Evolutionary conservation across 495 filamentous ascomycete genomes (phyloP).

Genomic region (Lineolata rhizophorae): DNA sequence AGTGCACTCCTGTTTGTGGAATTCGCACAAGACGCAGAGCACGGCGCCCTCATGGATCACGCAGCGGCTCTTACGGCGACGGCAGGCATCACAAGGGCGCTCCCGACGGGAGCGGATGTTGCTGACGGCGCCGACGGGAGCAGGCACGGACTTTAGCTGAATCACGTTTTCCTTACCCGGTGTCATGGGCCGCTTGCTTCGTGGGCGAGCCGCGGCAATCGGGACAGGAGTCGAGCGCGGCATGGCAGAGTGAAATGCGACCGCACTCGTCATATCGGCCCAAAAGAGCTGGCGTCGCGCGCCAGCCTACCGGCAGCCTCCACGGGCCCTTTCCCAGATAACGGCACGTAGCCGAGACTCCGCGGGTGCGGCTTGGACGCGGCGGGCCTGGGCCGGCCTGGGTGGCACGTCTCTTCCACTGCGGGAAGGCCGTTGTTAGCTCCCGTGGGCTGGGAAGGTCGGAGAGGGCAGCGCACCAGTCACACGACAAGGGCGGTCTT

Average conservation of each 20-base stretch:
- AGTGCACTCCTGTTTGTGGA: constrained; percentile 26
- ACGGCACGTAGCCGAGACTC: too few relatives aligned
- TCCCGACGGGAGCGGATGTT: constrained; percentile 16
- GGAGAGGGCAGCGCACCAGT: constrained; percentile 7
- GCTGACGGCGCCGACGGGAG: constrained; percentile 5
- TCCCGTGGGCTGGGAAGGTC: constrained; percentile 1
- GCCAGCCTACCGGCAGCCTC: too few relatives aligned
- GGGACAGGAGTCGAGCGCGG: constrained; percentile 15
- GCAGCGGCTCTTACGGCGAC: constrained; percentile 69
- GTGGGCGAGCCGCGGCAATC: constrained; percentile 12
- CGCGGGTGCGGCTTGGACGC: too few relatives aligned
- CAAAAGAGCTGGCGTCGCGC: too few relatives aligned
- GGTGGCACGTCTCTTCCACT: too few relatives aligned
- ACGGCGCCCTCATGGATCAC: constrained; percentile 79
- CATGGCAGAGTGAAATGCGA: constrained; percentile 17
- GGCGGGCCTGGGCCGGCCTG: too few relatives aligned
- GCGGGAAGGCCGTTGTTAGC: constrained; percentile 12
- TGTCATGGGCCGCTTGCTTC: constrained; percentile 9
- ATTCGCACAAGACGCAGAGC: constrained; percentile 32
- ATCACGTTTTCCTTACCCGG: constrained; percentile 16
- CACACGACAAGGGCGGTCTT: too few relatives aligned
- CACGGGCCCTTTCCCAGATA: too few relatives aligned
- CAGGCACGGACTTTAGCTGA: constrained; percentile 10
- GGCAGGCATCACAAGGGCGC: constrained; percentile 44
- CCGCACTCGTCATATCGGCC: constrained; percentile 16